phyloP scores from a whole-genome alignment of 129 eudicot genomes.

The Mikania micrantha region DNA sequence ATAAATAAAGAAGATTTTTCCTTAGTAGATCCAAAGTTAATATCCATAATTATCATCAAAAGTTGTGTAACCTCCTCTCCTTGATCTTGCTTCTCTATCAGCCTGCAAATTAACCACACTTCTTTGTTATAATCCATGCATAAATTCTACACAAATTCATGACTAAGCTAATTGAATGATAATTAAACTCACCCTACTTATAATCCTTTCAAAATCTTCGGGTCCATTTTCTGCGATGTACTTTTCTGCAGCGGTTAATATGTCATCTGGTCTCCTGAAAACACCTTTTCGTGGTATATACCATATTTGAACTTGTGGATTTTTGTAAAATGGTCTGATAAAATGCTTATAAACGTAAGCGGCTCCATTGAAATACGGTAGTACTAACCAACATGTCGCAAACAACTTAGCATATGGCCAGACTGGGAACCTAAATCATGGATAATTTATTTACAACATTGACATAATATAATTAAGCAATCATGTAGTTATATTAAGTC shows the following conservation, averaged over 20 bases:
- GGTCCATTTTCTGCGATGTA: slow-evolving; percentile 83
- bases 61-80: slow-evolving; percentile 57
- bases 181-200: slow-evolving; percentile 51
- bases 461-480: neutral
- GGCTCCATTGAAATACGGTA: slow-evolving; percentile 88
- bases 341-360: slow-evolving; percentile 69
- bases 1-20: neutral
- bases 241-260: slow-evolving; percentile 74
- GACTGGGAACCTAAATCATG: slow-evolving; percentile 67
- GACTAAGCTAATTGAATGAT: neutral
- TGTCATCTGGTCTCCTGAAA: slow-evolving; percentile 58
- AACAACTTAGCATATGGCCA: slow-evolving; percentile 78
- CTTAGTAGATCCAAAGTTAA: slow-evolving; percentile 1
- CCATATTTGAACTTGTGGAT: slow-evolving; percentile 69
- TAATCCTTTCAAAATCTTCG: slow-evolving; percentile 66
- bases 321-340: slow-evolving; percentile 73
- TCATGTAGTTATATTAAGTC: neutral
- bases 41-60: slow-evolving; percentile 64
- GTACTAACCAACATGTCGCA: slow-evolving; percentile 76
- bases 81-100: slow-evolving; percentile 74
- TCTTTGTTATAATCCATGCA: neutral
- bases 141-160: neutral
- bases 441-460: neutral
- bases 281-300: slow-evolving; percentile 53
- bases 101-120: slow-evolving; percentile 39